Evolutionary conservation across 2,329 filamentous ascomycete species (phyloP).

Genomic region (Dactylellina cionopaga): DNA sequence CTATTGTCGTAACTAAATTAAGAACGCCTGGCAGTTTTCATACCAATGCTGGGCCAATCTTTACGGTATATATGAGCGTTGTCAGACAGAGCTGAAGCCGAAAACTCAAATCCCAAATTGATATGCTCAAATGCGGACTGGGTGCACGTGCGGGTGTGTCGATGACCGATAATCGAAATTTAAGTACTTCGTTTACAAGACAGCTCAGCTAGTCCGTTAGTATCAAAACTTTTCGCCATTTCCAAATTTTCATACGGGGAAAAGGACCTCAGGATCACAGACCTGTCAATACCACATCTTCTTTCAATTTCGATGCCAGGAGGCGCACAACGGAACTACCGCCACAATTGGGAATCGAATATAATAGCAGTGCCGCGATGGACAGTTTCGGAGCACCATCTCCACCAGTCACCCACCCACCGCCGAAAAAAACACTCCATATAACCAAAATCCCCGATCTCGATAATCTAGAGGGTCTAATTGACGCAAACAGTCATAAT

Average conservation of each 20-base stretch:
- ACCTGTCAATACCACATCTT: slow-evolving; percentile 4
- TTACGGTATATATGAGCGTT: background rate
- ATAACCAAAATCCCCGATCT: slow-evolving; percentile 14
- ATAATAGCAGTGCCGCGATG: slow-evolving; percentile 1
- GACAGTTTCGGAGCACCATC: slow-evolving; percentile 3
- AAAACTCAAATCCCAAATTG: slow-evolving; percentile 1
- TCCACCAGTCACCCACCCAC: slow-evolving; percentile 7
- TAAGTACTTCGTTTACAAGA: no score
- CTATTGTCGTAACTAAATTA: background rate
- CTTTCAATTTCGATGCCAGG: background rate
- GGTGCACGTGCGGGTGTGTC: background rate
- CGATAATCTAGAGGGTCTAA: background rate
- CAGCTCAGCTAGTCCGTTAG: background rate
- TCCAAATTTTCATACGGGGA: background rate
- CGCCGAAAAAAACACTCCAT: slow-evolving; percentile 3
- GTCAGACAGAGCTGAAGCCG: background rate
- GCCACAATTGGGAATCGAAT: background rate
- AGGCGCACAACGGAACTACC: slow-evolving; percentile 1
- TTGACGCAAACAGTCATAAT: background rate
- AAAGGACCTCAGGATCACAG: background rate
- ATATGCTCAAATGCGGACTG: slow-evolving; percentile 7
- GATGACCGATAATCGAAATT: background rate
- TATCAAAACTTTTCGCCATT: no score
- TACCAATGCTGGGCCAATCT: background rate
- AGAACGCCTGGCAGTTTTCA: background rate